Base-by-base conservation (phyloP, 2,329 filamentous ascomycete species). In the Fusarium subtropicale region DNA sequence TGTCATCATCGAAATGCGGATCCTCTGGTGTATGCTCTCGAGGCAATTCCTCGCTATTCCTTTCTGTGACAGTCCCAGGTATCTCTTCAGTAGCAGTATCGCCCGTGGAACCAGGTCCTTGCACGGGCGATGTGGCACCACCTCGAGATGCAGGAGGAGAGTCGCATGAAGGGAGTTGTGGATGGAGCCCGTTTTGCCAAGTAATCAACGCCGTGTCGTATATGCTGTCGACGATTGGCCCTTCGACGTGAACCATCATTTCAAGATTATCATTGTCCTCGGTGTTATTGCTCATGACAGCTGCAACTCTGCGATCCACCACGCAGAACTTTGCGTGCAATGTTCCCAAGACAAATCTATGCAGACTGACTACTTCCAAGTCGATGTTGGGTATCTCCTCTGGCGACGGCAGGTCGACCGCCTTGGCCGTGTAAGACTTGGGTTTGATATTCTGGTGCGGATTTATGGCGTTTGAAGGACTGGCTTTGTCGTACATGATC, bases 281-380 rank as follows among this genome's bases (percentile, higher is more conserved):
- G 51, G 94, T 91, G 73, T 94, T 95, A 76, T 93, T 93, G 80
- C 91, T 94, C 79, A 92, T 90, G 3, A 94, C 76, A 2, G 92
- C 81, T 0, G 87, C 92, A n/a, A 91, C 82, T 65, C 86, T 87
- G 9, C 92, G 85, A 76, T 95, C 92, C 2, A 94, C 87, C 2
- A 94, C 82, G 83, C 92, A 91, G 75, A 91, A 93, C 75, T 95
- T 95, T 66, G 88, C 84, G 73, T 94, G 92, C 41, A 94, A 91
- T 0, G 92, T 95, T 1, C 92, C 92, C 4, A 94, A 78, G 2
- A 91, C 78, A 2, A 91, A 86, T 15, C 85, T 84, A 73, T 94
- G 92, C 72, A 89, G 90, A 74, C 92, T 94, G 64, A 91, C 85
- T 8, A 94, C 91, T 73, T 92, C 83, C 34, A 95, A 77, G 65